These are phyloP conservation scores for Podochytrium sp. DNA, from an alignment of 192 early-diverging fungal species.

Conservation along the genomic window DNA sequence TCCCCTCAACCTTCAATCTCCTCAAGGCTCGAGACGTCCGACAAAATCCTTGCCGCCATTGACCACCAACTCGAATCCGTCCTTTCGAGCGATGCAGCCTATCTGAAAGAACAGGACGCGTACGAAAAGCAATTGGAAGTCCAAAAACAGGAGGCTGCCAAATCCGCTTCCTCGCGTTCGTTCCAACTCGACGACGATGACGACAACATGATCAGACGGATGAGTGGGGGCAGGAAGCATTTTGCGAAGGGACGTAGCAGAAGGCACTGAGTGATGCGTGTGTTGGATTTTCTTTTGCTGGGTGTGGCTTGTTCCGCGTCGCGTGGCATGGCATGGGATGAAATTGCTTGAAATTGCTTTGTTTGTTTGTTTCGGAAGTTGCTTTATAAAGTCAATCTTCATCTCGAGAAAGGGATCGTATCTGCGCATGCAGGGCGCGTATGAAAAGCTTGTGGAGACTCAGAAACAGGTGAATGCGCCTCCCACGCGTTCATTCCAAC, in stretches of 20 bases:
- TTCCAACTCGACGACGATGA: constrained; percentile 3
- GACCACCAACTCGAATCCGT: constrained; percentile 58
- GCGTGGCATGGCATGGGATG: too few relatives aligned
- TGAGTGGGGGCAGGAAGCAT: neutral
- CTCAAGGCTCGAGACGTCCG: constrained; percentile 60
- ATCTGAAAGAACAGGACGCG: constrained; percentile 34
- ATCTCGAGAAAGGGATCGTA: too few relatives aligned
- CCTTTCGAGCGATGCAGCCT: constrained; percentile 25
- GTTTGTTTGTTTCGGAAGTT: neutral
- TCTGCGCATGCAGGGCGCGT: too few relatives aligned
- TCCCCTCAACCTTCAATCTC: neutral
- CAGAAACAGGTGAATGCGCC: too few relatives aligned
- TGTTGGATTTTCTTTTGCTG: neutral
- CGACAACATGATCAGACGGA: neutral
- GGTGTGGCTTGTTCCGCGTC: too few relatives aligned
- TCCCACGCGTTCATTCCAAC: too few relatives aligned
- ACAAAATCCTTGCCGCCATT: constrained; percentile 54
- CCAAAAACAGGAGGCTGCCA: constrained; percentile 35
- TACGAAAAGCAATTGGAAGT: constrained; percentile 38
- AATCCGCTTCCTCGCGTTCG: constrained; percentile 2
- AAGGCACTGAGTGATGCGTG: neutral
- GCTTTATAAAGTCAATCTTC: neutral
- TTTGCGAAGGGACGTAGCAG: neutral
- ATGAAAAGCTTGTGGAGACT: too few relatives aligned
- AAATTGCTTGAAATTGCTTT: neutral